Evolutionary conservation across 2,329 filamentous ascomycete genomes (phyloP).

Genomic region (Didymella segeticola): DNA sequence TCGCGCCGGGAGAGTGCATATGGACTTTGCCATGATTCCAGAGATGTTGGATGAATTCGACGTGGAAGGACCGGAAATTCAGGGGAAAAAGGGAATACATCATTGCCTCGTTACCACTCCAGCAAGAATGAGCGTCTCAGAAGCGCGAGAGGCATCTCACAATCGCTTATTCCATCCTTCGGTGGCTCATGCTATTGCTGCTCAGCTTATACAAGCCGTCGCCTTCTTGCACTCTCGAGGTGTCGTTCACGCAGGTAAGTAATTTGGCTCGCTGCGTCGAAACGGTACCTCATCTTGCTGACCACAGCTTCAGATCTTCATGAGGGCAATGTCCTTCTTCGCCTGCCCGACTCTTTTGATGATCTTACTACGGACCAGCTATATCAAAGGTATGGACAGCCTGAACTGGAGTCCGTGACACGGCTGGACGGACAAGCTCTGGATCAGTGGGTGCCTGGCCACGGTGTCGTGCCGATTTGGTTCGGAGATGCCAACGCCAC

Average conservation of each 20-base stretch:
- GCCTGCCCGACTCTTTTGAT: slow-evolving; percentile 13
- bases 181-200: slow-evolving; percentile 19
- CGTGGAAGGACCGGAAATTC: slow-evolving; percentile 40
- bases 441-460: slow-evolving; percentile 18
- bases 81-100: slow-evolving; percentile 19
- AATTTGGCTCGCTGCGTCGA: neutral
- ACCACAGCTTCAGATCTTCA: slow-evolving; percentile 19
- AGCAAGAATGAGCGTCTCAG: slow-evolving; percentile 33
- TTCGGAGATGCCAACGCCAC: slow-evolving; percentile 10
- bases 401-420: slow-evolving; percentile 9
- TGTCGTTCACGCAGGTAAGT: slow-evolving; percentile 20
- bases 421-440: slow-evolving; percentile 16
- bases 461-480: slow-evolving; percentile 19
- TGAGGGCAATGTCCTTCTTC: slow-evolving; percentile 17
- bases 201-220: slow-evolving; percentile 18
- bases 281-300: neutral
- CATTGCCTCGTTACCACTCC: slow-evolving; percentile 41
- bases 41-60: slow-evolving; percentile 43
- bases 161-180: slow-evolving; percentile 10
- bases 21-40: slow-evolving; percentile 6
- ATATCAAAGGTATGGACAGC: slow-evolving; percentile 15
- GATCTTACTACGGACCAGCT: slow-evolving; percentile 12
- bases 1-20: neutral
- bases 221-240: slow-evolving; percentile 20
- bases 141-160: slow-evolving; percentile 14